Base-by-base conservation (phyloP, 768 basidiomycete species). In the Boletus subcaerulescens region DNA sequence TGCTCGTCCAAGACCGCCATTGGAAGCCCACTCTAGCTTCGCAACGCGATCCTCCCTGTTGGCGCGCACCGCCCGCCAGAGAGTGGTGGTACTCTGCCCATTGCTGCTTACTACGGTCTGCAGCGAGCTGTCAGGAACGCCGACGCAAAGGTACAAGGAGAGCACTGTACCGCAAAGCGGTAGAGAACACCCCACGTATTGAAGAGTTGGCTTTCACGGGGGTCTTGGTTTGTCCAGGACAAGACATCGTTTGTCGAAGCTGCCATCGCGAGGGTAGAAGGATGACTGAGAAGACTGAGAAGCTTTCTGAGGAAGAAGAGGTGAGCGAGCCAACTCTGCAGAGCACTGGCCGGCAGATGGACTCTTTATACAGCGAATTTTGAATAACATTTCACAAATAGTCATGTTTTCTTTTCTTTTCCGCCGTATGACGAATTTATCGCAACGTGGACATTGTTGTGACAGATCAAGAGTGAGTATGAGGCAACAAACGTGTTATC, bases 41-140 rank as follows among this genome's bases (percentile, higher is more conserved):
- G 91, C 91, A 65, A 92, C 86, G 43, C 89, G 85, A 70, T 93
- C 91, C 74, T 92, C 90, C 68, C 87, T 90, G 75, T 87, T 89
- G 55, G 87, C 79, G 48, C 90, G 87, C 64, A 89, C 86, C n/a
- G 86, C 75, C 55, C 88, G 84, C 83, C 82, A 90, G 53, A 93
- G 76, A 20, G 87, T 91, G 22, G 90, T 91, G 51, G 87, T 79
- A 62, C 80, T 86, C 65, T 83, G 80, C 22, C 88, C 89, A 60
- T 74, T 86, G 56, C 77, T 72, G 63, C 71, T 77, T 48, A 82
- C 79, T 32, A 79, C 78, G 42, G 90, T 91, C 90, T 91, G 64
- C 53, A 24, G 40, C 48, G 56, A 55, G 40, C 57, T 39, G 59
- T 67, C 61, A 75, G 69, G 61, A 61, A 53, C 53, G 58, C 51